These are phyloP conservation scores for Bretschneidera sinensis DNA, from an alignment of 345 rosid genomes.

Conservation along the genomic window DNA sequence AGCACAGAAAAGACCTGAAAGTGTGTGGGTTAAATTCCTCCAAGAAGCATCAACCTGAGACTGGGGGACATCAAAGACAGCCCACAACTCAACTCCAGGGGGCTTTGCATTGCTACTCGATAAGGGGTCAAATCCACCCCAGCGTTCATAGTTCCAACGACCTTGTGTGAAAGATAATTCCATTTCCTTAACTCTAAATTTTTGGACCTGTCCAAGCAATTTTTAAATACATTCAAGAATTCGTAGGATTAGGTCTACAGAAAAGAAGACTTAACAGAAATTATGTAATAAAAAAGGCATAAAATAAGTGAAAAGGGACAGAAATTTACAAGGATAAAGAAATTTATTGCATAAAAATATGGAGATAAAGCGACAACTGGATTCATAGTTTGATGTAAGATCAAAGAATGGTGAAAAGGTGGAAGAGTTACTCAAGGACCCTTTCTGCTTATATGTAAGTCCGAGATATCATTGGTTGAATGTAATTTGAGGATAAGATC, in stretches of 20 bases:
- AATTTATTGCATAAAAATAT: neutral
- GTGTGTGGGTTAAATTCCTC: constrained; percentile 85
- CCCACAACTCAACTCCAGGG: constrained; percentile 96
- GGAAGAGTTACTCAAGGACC: neutral
- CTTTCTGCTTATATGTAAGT: neutral
- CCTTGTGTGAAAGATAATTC: constrained; percentile 97
- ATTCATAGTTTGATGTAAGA: too few species aligned
- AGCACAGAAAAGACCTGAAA: constrained; percentile 95
- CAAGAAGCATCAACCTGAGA: constrained; percentile 76
- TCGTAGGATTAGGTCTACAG: neutral
- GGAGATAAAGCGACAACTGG: too few species aligned
- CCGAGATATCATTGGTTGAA: neutral
- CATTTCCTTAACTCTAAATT: constrained; percentile 77
- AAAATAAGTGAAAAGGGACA: neutral
- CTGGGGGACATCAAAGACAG: constrained; percentile 77
- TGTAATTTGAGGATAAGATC: too few species aligned
- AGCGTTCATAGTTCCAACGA: constrained; percentile 93
- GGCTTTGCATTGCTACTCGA: constrained; percentile 92
- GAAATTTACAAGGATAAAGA: neutral
- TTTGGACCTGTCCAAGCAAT: constrained; percentile 59
- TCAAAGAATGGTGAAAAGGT: too few species aligned
- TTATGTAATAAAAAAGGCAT: neutral
- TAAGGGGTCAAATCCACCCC: constrained; percentile 92
- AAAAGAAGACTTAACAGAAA: neutral
- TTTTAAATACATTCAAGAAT: neutral